Evolutionary conservation across 2,329 filamentous ascomycete species (phyloP).

Genomic region (Colletotrichum siamense): DNA sequence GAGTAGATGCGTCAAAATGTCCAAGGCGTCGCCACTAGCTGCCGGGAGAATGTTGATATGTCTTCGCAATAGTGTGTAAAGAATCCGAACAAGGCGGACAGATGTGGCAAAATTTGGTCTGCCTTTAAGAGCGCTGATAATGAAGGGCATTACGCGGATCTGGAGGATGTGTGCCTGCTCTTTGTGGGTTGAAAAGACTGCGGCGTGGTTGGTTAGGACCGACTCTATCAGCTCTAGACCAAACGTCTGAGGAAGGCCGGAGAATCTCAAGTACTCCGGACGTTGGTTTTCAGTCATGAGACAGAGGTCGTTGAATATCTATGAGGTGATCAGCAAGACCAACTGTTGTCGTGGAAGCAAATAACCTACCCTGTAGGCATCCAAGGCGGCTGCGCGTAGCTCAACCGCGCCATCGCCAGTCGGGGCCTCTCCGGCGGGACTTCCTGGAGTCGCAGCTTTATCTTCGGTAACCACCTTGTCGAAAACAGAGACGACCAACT

Average conservation of each 20-base stretch:
- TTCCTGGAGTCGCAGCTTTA: slow-evolving; percentile 56
- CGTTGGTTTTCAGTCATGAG: slow-evolving; percentile 85
- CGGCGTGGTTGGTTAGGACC: slow-evolving; percentile 83
- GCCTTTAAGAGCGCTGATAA: slow-evolving; percentile 79
- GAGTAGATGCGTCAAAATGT: slow-evolving; percentile 82
- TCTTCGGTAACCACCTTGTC: slow-evolving; percentile 89
- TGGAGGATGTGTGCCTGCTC: slow-evolving; percentile 84
- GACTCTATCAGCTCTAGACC: slow-evolving; percentile 93
- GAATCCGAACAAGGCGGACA: slow-evolving; percentile 80
- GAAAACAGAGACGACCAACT: slow-evolving; percentile 90
- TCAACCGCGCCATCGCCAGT: slow-evolving; percentile 68
- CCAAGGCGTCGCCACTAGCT: slow-evolving; percentile 84
- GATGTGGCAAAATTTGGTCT: slow-evolving; percentile 81
- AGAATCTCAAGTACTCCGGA: slow-evolving; percentile 81
- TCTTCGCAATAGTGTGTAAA: slow-evolving; percentile 80
- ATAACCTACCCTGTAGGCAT: slow-evolving; percentile 74
- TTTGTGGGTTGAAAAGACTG: slow-evolving; percentile 76
- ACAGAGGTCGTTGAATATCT: slow-evolving; percentile 90
- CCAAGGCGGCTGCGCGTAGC: slow-evolving; percentile 78
- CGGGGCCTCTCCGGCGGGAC: slow-evolving; percentile 70
- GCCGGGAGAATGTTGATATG: slow-evolving; percentile 76
- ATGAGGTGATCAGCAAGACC: slow-evolving; percentile 7
- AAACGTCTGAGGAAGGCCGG: slow-evolving; percentile 79
- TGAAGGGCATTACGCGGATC: slow-evolving; percentile 79
- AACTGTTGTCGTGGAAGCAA: background rate